Evolutionary conservation across 352 stramenopile genomes (phyloP).

Genomic region (Peronospora farinosa): DNA sequence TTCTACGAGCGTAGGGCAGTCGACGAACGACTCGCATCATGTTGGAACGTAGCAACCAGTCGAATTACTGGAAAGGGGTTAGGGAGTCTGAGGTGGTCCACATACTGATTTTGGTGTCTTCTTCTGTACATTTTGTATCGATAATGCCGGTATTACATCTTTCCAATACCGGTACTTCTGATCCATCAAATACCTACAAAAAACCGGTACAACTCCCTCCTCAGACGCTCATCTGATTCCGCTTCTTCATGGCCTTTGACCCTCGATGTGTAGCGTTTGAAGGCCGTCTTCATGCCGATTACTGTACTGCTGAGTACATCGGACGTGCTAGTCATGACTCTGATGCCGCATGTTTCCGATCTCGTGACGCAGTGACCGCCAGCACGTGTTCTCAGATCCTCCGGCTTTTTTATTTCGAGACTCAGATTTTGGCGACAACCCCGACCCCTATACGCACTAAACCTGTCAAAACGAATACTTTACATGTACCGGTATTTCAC

Average conservation of each 20-base stretch:
- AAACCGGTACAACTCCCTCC: background rate
- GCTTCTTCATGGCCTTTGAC: slow-evolving; percentile 27
- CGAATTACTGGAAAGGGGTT: too few relatives aligned
- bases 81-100: background rate
- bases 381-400: slow-evolving; percentile 4
- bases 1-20: background rate
- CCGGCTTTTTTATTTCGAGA: slow-evolving; percentile 55
- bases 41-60: background rate
- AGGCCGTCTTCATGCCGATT: slow-evolving; percentile 51
- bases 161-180: background rate
- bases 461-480: slow-evolving; percentile 17
- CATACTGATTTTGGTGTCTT: background rate
- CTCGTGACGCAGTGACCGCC: slow-evolving; percentile 19
- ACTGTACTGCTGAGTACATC: slow-evolving; percentile 51
- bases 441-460: slow-evolving; percentile 15
- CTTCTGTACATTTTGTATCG: too few relatives aligned
- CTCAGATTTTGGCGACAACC: slow-evolving; percentile 37
- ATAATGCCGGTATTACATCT: too few relatives aligned
- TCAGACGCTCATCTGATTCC: slow-evolving; percentile 2
- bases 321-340: slow-evolving; percentile 41
- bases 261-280: slow-evolving; percentile 36
- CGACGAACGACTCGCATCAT: slow-evolving; percentile 12
- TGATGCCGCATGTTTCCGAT: slow-evolving; percentile 51
- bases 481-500: background rate
- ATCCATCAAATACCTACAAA: background rate